phyloP scores from a whole-genome alignment of 2,329 filamentous ascomycete species.

The Paracoccidioides lutzii region DNA sequence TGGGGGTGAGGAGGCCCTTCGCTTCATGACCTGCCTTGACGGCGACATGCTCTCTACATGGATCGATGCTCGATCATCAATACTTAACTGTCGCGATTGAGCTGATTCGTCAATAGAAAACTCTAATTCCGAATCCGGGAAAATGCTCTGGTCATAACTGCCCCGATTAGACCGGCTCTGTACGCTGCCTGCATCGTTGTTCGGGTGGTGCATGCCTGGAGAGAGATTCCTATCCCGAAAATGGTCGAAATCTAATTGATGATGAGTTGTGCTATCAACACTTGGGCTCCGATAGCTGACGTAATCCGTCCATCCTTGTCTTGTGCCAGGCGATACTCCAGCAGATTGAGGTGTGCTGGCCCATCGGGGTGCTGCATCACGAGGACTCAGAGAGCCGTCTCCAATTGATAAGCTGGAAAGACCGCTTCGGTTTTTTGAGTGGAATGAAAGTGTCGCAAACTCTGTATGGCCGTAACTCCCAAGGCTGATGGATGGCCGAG shows the following conservation, averaged over 20 bases:
- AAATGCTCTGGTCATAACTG: conserved; percentile 49
- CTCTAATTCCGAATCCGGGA: conserved; percentile 36
- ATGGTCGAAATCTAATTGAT: conserved; percentile 31
- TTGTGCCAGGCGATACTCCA: conserved; percentile 29
- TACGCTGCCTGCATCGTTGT: conserved; percentile 39
- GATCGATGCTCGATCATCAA: conserved; percentile 28
- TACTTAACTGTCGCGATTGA: conserved; percentile 24
- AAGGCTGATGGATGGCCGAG: conserved; percentile 28
- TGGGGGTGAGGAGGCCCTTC: conserved; percentile 52
- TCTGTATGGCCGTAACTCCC: conserved; percentile 18
- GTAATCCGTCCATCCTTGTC: conserved; percentile 30
- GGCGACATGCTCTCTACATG: conserved; percentile 20
- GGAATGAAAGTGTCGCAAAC: conserved; percentile 20
- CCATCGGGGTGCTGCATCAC: conserved; percentile 19
- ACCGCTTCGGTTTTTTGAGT: conserved; percentile 21
- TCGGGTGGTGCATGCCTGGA: conserved; percentile 8
- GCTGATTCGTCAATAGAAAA: conserved; percentile 27
- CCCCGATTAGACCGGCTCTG: conserved; percentile 43
- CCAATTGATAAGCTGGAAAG: conserved; percentile 9
- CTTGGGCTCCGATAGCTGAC: conserved; percentile 32
- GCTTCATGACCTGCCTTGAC: conserved; percentile 46
- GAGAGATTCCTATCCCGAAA: conserved; percentile 18
- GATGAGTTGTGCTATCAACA: conserved; percentile 29
- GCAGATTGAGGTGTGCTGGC: conserved; percentile 26
- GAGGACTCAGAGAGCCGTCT: conserved; percentile 10